Evolutionary conservation across 371 early-diverging fungal genomes (phyloP).

Genomic region (Mucor irregularis): DNA sequence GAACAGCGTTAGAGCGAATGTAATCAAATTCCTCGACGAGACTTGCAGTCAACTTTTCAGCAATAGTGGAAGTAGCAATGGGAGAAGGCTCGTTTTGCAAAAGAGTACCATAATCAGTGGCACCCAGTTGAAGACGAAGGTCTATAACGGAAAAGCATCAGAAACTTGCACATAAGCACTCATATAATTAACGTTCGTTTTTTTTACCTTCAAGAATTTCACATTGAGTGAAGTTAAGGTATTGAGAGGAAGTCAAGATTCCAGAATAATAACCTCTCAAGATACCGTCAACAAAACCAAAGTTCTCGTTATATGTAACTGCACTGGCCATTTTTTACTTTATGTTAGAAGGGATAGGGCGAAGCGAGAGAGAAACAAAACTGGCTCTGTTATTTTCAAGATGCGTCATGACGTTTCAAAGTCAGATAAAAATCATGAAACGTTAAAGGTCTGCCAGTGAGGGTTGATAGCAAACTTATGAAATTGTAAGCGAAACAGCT

Average conservation of each 20-base stretch:
- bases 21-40: slow-evolving; percentile 93
- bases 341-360: too few species aligned
- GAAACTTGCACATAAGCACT: slow-evolving; percentile 2
- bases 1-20: slow-evolving; percentile 82
- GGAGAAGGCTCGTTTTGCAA: slow-evolving; percentile 96
- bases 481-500: too few species aligned
- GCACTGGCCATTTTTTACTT: slow-evolving; percentile 66
- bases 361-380: too few species aligned
- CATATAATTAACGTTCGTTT: too few species aligned
- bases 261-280: slow-evolving; percentile 93
- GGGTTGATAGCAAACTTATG: too few species aligned
- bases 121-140: slow-evolving; percentile 80
- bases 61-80: slow-evolving; percentile 89
- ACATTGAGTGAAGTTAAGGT: slow-evolving; percentile 95
- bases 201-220: slow-evolving; percentile 93
- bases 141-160: slow-evolving; percentile 20
- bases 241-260: slow-evolving; percentile 79
- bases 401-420: too few species aligned
- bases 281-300: slow-evolving; percentile 94
- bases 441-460: too few species aligned
- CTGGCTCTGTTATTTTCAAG: too few species aligned
- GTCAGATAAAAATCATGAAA: too few species aligned
- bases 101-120: slow-evolving; percentile 95
- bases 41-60: slow-evolving; percentile 85
- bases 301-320: slow-evolving; percentile 83